Evolutionary conservation across 805 yeast genomes (phyloP).

Genomic region (Lachancea sp.): DNA sequence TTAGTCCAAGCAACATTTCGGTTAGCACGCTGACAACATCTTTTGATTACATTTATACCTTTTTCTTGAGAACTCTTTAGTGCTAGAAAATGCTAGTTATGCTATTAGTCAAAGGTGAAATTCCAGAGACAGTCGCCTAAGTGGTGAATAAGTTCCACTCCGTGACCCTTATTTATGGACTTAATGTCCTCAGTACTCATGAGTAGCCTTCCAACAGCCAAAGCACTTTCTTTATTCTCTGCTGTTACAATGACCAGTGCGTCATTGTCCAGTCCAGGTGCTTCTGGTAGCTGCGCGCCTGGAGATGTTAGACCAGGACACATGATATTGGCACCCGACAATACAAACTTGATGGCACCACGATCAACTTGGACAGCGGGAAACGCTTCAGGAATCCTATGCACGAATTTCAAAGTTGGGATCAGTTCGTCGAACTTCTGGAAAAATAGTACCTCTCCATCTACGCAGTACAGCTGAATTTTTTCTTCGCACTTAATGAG

Average conservation of each 20-base stretch:
- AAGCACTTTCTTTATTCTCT: slow-evolving; percentile 85
- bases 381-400: slow-evolving; percentile 74
- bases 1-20: neutral
- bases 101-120: slow-evolving; percentile 41
- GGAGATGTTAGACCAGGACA: slow-evolving; percentile 88
- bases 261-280: slow-evolving; percentile 48
- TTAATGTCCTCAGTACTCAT: slow-evolving; percentile 91
- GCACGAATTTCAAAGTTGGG: slow-evolving; percentile 71
- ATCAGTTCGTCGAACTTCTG: slow-evolving; percentile 76
- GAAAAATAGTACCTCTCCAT: slow-evolving; percentile 65
- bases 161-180: slow-evolving; percentile 76
- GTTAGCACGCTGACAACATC: neutral
- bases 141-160: slow-evolving; percentile 76
- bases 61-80: neutral
- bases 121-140: slow-evolving; percentile 88
- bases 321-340: slow-evolving; percentile 96
- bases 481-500: slow-evolving; percentile 86
- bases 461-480: slow-evolving; percentile 68
- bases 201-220: slow-evolving; percentile 81
- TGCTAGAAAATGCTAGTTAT: neutral
- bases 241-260: slow-evolving; percentile 79
- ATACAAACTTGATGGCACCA: slow-evolving; percentile 91
- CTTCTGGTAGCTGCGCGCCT: slow-evolving; percentile 78
- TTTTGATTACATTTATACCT: neutral
- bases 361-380: slow-evolving; percentile 88